Conservation (phyloP, 176 grass and related monocot genomes). For the Ampelocalamus luodianensis region DNA sequence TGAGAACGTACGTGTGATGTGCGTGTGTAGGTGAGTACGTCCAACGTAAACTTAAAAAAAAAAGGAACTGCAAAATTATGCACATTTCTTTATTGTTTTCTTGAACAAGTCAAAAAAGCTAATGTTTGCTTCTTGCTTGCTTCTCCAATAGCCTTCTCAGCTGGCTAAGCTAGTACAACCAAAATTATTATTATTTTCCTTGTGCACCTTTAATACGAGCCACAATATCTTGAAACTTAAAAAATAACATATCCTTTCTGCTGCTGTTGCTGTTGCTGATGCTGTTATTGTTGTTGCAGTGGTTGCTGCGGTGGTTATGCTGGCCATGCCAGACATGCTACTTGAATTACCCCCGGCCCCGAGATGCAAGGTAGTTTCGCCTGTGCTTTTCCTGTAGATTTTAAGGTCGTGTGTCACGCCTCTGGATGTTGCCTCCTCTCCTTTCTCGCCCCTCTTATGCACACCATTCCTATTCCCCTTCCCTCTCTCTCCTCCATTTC, state of each 20-base stretch:
- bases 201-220: not conserved
- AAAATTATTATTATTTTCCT: not conserved
- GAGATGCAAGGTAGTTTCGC: constrained; percentile 49
- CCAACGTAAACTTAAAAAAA: too few species aligned
- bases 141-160: constrained; percentile 13
- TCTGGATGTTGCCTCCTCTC: constrained; percentile 52
- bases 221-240: not conserved
- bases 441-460: constrained; percentile 31
- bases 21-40: too few species aligned
- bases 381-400: constrained; percentile 74
- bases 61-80: constrained; percentile 32
- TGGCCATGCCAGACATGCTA: constrained; percentile 42
- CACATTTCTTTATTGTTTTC: constrained; percentile 42
- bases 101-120: constrained; percentile 46
- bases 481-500: not conserved
- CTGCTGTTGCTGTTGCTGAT: constrained; percentile 47
- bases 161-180: constrained; percentile 24
- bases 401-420: constrained; percentile 78
- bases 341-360: constrained; percentile 27
- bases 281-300: constrained; percentile 32
- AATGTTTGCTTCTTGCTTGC: not conserved
- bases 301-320: constrained; percentile 48
- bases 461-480: not conserved
- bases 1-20: too few species aligned
- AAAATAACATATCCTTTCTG: constrained; percentile 18